Evolutionary conservation across 805 yeast species (phyloP).

Genomic region (Wickerhamiella kurtzmanii): DNA sequence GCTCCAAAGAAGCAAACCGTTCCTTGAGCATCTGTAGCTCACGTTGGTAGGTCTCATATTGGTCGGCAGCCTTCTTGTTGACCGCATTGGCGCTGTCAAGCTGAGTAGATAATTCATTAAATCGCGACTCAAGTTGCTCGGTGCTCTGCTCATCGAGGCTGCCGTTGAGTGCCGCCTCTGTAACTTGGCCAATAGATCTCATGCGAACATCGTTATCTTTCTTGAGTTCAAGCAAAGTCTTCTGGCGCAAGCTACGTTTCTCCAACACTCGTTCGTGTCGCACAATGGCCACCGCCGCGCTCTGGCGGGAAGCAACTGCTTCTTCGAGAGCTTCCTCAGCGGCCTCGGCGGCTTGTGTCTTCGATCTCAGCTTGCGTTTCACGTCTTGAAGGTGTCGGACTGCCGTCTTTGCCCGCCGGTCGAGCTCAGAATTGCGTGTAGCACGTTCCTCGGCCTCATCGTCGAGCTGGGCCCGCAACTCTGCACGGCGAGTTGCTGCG

Average conservation of each 20-base stretch:
- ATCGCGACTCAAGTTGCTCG: conserved; percentile 37
- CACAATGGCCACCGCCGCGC: conserved; percentile 43
- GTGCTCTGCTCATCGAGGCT: conserved; percentile 35
- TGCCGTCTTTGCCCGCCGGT: not conserved
- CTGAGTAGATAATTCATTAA: conserved; percentile 43
- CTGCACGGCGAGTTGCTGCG: conserved; percentile 3
- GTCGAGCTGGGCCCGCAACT: not conserved
- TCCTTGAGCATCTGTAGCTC: conserved; percentile 54
- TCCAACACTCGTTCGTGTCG: conserved; percentile 52
- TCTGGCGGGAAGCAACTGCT: conserved; percentile 4
- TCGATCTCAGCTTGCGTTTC: not conserved
- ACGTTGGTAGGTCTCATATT: conserved; percentile 54
- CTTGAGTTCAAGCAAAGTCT: conserved; percentile 44
- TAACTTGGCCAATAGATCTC: conserved; percentile 74
- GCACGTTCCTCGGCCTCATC: not conserved
- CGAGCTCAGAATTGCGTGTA: not conserved
- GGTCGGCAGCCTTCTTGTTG: conserved; percentile 82
- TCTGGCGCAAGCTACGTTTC: conserved; percentile 46
- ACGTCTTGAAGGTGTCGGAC: not conserved
- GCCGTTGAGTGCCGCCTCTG: conserved; percentile 53
- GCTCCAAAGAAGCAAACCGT: conserved; percentile 56
- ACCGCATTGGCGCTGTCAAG: conserved; percentile 59
- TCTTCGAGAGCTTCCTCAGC: not conserved
- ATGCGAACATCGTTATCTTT: conserved; percentile 62
- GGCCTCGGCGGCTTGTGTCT: not conserved